Evolutionary conservation across 106 monocot species (phyloP).

Genomic region (Cymbidium sinense): DNA sequence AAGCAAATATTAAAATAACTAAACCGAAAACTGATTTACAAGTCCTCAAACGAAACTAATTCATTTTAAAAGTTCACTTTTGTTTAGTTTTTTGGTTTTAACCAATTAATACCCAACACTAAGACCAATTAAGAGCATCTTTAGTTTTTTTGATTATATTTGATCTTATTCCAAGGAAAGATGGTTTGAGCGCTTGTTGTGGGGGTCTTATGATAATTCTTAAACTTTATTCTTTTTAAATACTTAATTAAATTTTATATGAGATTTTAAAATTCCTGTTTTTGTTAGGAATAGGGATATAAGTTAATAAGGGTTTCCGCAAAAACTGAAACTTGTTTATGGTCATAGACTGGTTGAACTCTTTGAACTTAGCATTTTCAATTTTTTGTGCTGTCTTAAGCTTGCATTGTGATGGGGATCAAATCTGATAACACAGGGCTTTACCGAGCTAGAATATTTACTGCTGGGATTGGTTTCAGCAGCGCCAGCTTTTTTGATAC

Average conservation of each 20-base stretch:
- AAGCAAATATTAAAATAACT: too few relatives aligned
- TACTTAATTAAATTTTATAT: background rate
- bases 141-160: too few relatives aligned
- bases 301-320: background rate
- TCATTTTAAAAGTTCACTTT: too few relatives aligned
- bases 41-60: too few relatives aligned
- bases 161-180: background rate
- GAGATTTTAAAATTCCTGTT: background rate
- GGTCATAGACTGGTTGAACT: background rate
- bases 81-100: too few relatives aligned
- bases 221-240: background rate
- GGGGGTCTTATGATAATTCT: background rate
- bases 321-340: background rate
- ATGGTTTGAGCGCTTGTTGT: background rate
- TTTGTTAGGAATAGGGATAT: background rate
- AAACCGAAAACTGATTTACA: too few relatives aligned
- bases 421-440: conserved; percentile 56
- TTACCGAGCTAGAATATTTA: conserved; percentile 87
- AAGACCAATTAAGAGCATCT: too few relatives aligned
- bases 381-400: background rate
- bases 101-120: too few relatives aligned
- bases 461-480: conserved; percentile 77
- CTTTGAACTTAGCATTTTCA: background rate
- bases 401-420: background rate
- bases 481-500: conserved; percentile 64